Base-by-base conservation (phyloP, 768 basidiomycete species). In the Boletus edulis region DNA sequence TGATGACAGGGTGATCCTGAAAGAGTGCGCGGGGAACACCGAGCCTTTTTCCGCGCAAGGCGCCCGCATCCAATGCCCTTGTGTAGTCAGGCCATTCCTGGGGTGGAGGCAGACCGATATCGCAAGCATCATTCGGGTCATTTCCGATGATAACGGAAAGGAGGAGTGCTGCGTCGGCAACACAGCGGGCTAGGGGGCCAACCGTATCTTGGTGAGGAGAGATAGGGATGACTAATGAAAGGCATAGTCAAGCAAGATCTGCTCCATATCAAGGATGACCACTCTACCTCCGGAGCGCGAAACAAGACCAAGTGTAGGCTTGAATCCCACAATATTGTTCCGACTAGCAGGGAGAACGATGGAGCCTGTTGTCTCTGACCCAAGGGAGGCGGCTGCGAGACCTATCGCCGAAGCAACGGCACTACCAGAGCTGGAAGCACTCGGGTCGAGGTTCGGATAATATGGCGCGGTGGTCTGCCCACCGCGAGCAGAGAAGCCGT, bases 41-140 rank as follows among this genome's bases (percentile, higher is more conserved):
- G 11, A 81, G 61, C 6, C 79, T 73, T 46, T 67, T 76, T 46
- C 78, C 79, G 15, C 63, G 59, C 42, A 87, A 66, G 0, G 81
- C 80, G 8, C 76, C 65, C 22, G 56, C 63, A 32, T 76, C 67
- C 4, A 87, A 70, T 0, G 84, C 84, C 55, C 73, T 71, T 1
- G 76, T 81, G 62, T 76, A 88, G 60, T 86, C 76, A 0, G 85
- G 86, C 6, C 85, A 74, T 8, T 61, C 47, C 5, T 55, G 52
- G 1, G 86, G 85, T 51, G 79, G 75, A 12, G 71, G 67, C 24
- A 73, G 56, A 29, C 78, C 78, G 54, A 69, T 74, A 18, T 64
- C 51, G 50, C 55, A 66, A 42, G 67, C 67, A 60, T 80, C 80
- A 6, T 55, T 62, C 7, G 74, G 70, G 62, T 81, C 80, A 17